Evolutionary conservation across 306 rosid genomes (phyloP).

Genomic region (Vigna mungo): DNA sequence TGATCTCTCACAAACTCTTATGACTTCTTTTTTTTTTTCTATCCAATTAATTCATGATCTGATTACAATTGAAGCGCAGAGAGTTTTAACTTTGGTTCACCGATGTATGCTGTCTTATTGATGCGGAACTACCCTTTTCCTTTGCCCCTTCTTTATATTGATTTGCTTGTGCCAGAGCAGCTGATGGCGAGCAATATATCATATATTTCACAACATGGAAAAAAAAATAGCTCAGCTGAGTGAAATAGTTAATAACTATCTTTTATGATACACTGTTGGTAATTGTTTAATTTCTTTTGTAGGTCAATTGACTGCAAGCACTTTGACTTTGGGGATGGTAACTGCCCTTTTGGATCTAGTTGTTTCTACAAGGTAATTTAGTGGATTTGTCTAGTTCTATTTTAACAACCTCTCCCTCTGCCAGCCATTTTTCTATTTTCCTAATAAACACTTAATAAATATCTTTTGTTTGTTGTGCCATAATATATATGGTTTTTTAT

Average conservation of each 20-base stretch:
- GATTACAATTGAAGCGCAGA: constrained; percentile 3
- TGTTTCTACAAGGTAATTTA: constrained; percentile 93
- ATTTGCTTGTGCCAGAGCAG: constrained; percentile 8
- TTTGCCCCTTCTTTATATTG: constrained; percentile 13
- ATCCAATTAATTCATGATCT: constrained; percentile 21
- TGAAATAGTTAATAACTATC: background rate
- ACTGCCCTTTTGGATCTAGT: constrained; percentile 95
- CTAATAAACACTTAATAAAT: background rate
- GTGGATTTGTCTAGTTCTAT: constrained; percentile 16
- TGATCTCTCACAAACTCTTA: constrained; percentile 24
- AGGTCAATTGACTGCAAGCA: constrained; percentile 99
- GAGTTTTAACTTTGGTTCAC: constrained; percentile 17
- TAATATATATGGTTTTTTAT: background rate
- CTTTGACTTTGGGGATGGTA: constrained; percentile 95
- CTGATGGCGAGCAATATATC: constrained; percentile 23
- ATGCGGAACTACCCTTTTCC: constrained; percentile 30
- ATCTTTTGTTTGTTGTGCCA: background rate
- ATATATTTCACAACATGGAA: background rate
- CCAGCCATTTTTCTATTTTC: constrained; percentile 11
- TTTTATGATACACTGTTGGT: constrained; percentile 24
- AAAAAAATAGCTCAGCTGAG: constrained; percentile 13
- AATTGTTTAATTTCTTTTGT: constrained; percentile 37
- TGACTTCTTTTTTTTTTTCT: constrained; percentile 11
- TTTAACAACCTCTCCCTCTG: background rate
- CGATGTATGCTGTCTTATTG: constrained; percentile 25